Evolutionary conservation across 257 asterid genomes (phyloP).

Genomic region (Penstemon newberryi): DNA sequence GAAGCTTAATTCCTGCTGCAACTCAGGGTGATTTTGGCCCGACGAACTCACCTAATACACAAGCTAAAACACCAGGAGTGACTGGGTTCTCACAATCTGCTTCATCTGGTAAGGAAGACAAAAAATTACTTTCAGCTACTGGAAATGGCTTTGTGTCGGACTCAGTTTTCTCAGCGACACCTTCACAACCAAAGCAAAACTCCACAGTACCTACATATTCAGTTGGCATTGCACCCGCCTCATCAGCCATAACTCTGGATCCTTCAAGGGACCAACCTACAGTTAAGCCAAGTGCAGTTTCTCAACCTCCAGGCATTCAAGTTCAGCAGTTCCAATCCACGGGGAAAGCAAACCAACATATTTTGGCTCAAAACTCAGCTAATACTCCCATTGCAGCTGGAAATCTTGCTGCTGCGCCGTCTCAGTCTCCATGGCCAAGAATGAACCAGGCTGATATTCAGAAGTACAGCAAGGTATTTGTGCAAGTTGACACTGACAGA

Average conservation of each 20-base stretch:
- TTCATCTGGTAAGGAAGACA: conserved; percentile 46
- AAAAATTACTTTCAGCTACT: conserved; percentile 44
- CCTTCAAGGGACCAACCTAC: conserved; percentile 49
- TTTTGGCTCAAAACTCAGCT: conserved; percentile 43
- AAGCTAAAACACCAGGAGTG: conserved; percentile 43
- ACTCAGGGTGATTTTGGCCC: conserved; percentile 46
- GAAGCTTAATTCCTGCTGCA: conserved; percentile 44
- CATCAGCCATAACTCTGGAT: conserved; percentile 44
- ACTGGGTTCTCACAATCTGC: conserved; percentile 47
- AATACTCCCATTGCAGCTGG: conserved; percentile 53
- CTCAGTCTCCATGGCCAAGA: conserved; percentile 86
- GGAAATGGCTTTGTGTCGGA: conserved; percentile 66
- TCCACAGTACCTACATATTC: conserved; percentile 37
- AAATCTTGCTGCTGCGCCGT: conserved; percentile 38
- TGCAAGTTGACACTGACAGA: conserved; percentile 85
- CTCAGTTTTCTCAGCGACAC: conserved; percentile 50
- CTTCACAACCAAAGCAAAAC: conserved; percentile 49
- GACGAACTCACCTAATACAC: conserved; percentile 42
- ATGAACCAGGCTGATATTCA: conserved; percentile 81
- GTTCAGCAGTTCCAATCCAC: conserved; percentile 49
- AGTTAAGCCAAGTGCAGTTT: conserved; percentile 37
- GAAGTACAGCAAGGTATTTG: conserved; percentile 83
- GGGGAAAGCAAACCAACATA: conserved; percentile 54
- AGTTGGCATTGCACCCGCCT: conserved; percentile 40
- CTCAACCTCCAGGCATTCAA: conserved; percentile 50